A percentile compares a stretch with the other conserved stretches of the same genome.
Evolutionary conservation across 2,329 filamentous ascomycete species (phyloP).

Genomic region (Ascochyta pisi): DNA sequence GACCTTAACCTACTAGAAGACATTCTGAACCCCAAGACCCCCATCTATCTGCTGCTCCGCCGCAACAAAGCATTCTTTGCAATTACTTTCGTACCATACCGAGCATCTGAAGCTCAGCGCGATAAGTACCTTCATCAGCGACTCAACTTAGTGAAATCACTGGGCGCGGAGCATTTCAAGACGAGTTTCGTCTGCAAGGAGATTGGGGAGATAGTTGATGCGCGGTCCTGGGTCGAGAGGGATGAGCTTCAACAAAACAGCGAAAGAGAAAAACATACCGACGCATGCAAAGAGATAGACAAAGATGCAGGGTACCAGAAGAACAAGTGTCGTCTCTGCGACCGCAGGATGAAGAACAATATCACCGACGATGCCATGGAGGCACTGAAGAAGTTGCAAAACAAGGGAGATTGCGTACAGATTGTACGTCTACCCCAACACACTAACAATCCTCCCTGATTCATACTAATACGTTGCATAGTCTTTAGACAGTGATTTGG

Average conservation of each 20-base stretch:
- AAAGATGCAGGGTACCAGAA: conserved; percentile 31
- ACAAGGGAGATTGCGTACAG: conserved; percentile 26
- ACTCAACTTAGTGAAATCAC: conserved; percentile 13
- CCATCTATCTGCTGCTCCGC: conserved; percentile 33
- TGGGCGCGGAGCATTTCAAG: conserved; percentile 26
- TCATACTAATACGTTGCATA: conserved; percentile 4
- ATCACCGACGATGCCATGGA: conserved; percentile 26
- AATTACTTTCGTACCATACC: conserved; percentile 37
- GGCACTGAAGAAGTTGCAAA: conserved; percentile 23
- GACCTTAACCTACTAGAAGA: conserved; percentile 27
- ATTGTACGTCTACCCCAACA: conserved; percentile 20
- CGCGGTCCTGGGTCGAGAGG: conserved; percentile 35
- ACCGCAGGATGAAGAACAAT: conserved; percentile 42
- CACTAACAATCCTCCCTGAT: background rate
- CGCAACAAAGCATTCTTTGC: conserved; percentile 18
- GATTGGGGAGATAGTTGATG: conserved; percentile 33
- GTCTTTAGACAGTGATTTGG: conserved; percentile 26
- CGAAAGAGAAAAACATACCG: background rate
- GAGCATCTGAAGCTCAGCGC: conserved; percentile 17
- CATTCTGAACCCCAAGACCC: conserved; percentile 19
- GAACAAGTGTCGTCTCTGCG: conserved; percentile 40
- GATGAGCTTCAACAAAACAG: conserved; percentile 6
- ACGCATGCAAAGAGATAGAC: background rate
- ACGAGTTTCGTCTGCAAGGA: conserved; percentile 38
- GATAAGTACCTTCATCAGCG: conserved; percentile 21